Percentiles rank a stretch among this genome's conserved stretches.
Conservation (phyloP, 805 yeast genomes). For the Yamadazyma ubonensis region DNA sequence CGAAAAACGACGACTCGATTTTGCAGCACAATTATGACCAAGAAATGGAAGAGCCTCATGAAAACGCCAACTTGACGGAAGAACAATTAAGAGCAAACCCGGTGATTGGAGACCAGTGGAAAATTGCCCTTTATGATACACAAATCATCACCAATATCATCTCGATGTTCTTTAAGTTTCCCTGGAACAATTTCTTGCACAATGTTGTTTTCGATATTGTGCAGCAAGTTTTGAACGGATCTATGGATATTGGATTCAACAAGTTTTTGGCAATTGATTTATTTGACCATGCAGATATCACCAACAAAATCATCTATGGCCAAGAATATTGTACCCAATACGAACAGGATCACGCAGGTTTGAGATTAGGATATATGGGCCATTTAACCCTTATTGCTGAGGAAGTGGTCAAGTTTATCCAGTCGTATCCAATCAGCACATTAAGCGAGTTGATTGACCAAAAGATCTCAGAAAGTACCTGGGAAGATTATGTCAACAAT, state of each 20-base stretch:
- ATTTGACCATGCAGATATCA: conserved; percentile 49
- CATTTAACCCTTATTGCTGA: conserved; percentile 92
- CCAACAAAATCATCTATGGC: conserved; percentile 42
- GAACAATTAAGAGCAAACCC: conserved; percentile 43
- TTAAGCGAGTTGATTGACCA: conserved; percentile 38
- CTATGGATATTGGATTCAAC: conserved; percentile 50
- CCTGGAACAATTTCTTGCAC: conserved; percentile 49
- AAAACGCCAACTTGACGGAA: conserved; percentile 43
- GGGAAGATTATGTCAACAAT: conserved; percentile 83
- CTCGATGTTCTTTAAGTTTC: conserved; percentile 45
- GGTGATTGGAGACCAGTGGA: conserved; percentile 44
- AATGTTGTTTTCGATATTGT: conserved; percentile 49
- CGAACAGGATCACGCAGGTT: conserved; percentile 46
- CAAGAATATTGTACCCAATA: conserved; percentile 65
- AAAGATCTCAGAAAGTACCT: conserved; percentile 45
- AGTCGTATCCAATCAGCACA: conserved; percentile 34
- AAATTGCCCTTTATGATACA: conserved; percentile 42
- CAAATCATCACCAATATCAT: conserved; percentile 43
- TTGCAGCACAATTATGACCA: conserved; percentile 24
- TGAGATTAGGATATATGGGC: conserved; percentile 93
- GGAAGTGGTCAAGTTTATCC: conserved; percentile 89
- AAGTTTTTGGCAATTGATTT: conserved; percentile 54
- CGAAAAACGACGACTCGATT: conserved; percentile 22
- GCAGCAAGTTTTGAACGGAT: conserved; percentile 47
- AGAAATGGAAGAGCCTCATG: conserved; percentile 43